Base-by-base conservation (phyloP, 805 yeast genomes). In the Wickerhamomyces kurtzmanii region DNA sequence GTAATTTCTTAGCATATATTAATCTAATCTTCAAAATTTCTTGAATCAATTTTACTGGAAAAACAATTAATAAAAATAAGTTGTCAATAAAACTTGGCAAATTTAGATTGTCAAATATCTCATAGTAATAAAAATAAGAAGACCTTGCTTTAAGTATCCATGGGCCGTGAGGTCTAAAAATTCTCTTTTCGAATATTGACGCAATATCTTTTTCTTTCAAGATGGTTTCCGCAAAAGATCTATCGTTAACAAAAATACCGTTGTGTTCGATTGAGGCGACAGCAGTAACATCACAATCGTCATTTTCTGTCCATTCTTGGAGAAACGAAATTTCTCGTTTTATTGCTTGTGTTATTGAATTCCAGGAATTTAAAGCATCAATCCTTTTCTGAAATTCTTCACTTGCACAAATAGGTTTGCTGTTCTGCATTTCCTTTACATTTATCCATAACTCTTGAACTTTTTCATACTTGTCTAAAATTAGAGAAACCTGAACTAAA, bases 351-450 rank as follows among this genome's bases (percentile, higher is more conserved):
- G 86, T 72, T 21, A 84, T 74, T 6, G 85, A 72, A 16, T 70
- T 62, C 96, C 96, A 89, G 0, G 96, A 79, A 21, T 70, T 75
- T 31, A 89, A 59, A 1, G 94, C 89, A 32, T 81, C 86, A 4
- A 84, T 55, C 19, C 83, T 64, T 20, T 64, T 58, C 19, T 62
- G 68, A 43, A 89, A 85, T 23, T 70, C 81, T 3, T 66, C 68
- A 4, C 73, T 59, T 5, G 71, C 69, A 35, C 84, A 73, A 4
- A 68, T 51, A 0, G 95, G 93, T 39, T 83, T 81, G 31, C 83
- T 94, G 23, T 62, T 65, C 26, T 65, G 65, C 93, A 91, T 79
- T 29, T 83, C 86, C 33, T 74, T 75, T 22, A 69, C 55, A 14
- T 83, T 80, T 32, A 81, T 70, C 94, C 95, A 91, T 18, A 80